Evolutionary conservation across 805 yeast genomes (phyloP), one percentile per base, ranked within the genome.

Genomic region (Starmerella geochares): DNA sequence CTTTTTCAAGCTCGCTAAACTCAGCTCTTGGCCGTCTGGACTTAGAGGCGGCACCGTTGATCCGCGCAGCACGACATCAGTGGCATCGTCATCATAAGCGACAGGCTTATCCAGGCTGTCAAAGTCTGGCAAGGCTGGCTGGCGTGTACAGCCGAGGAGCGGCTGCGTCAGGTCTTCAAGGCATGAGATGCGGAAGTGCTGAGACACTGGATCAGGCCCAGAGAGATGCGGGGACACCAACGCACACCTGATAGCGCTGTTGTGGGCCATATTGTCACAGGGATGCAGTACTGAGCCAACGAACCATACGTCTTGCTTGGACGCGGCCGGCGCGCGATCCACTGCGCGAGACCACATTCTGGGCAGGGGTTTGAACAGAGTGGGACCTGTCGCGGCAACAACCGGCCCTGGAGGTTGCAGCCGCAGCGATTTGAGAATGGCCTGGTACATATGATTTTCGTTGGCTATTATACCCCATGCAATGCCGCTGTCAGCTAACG

Each of bases 381-480:
- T 27, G 1, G 48, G 49, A 16, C 48, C 33, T 24, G 48, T 10
- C 50, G 59, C 51, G 25, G 44, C 10, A 35, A 48, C 9, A 27
- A 46, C 11, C 1, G 52, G 55, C 16, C 53, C 51, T 1, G 38
- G 19, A 21, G 61, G 61, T 33, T 17, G 16, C 10, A 54, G 43
- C 2, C 51, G 35, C 21, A 53, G 49, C 2, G 4, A 24, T 19
- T 53, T 47, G 23, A 62, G 51, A 7, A 56, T 45, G 14, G 54
- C 47, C 9, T 45, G 56, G 33, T 58, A 57, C 29, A 54, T 39
- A 20, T 58, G 61, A 9, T 59, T 56, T 5, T 50, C 53, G 52
- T 62, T 62, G 13, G 65, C 60, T 11, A 62, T 47, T 14, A 62
- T 48, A 1, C 66, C 66, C 64, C 64, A 62, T 8, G 37, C 52